These are phyloP conservation scores for Lantana camara DNA, from an alignment of 257 asterid genomes.

Conservation along the genomic window DNA sequence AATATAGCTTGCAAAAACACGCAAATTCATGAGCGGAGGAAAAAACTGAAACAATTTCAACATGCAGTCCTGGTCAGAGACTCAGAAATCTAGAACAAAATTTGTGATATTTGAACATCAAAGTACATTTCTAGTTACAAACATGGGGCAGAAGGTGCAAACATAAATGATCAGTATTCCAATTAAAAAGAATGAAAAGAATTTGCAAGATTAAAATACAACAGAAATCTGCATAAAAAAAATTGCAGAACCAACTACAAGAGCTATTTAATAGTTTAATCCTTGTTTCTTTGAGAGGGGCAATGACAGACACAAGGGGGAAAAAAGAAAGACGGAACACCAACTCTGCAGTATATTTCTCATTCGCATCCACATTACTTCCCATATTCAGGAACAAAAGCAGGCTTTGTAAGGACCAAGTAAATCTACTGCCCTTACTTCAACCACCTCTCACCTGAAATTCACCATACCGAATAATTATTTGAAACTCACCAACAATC, in stretches of 20 bases:
- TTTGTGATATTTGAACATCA: constrained; percentile 12
- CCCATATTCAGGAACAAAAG: constrained; percentile 20
- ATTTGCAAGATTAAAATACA: constrained; percentile 33
- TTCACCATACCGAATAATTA: background rate
- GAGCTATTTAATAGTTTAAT: constrained; percentile 38
- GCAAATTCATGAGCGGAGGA: background rate
- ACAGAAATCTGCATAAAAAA: constrained; percentile 40
- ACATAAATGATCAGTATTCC: constrained; percentile 27
- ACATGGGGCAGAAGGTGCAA: constrained; percentile 19
- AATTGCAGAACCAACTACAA: constrained; percentile 41
- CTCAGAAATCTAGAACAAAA: constrained; percentile 19
- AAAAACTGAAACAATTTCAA: background rate
- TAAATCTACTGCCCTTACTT: constrained; percentile 1
- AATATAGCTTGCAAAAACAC: background rate
- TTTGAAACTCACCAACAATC: too few species aligned
- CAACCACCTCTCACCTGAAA: constrained; percentile 46
- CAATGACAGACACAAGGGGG: background rate
- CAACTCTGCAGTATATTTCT: constrained; percentile 29
- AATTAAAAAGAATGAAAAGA: constrained; percentile 46
- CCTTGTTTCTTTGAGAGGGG: constrained; percentile 26
- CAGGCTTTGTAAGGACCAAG: constrained; percentile 2
- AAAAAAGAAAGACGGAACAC: constrained; percentile 19
- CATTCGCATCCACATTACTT: constrained; percentile 16
- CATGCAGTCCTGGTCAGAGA: background rate
- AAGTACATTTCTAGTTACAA: constrained; percentile 34